phyloP scores from a whole-genome alignment of 2,329 filamentous ascomycete genomes.

The Aspergillus fumigatiaffinis region DNA sequence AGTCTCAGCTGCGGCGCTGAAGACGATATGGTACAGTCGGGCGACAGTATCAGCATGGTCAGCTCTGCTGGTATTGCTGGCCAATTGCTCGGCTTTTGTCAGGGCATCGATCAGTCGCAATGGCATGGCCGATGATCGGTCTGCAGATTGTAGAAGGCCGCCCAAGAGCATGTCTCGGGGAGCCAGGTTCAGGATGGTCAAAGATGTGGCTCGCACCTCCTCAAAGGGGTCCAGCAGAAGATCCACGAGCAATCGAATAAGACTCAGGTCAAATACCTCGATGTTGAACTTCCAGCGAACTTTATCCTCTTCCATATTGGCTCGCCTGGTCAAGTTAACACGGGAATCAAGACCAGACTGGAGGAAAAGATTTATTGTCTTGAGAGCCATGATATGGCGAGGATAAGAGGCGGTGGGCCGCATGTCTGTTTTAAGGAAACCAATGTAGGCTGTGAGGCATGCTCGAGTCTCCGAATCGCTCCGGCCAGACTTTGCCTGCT shows the following conservation, averaged over 20 bases:
- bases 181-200: constrained; percentile 43
- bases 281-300: constrained; percentile 49
- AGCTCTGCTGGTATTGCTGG: constrained; percentile 66
- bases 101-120: constrained; percentile 30
- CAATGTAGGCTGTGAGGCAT: constrained; percentile 72
- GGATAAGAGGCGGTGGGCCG: constrained; percentile 83
- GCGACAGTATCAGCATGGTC: constrained; percentile 92
- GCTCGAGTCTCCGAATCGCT: constrained; percentile 47
- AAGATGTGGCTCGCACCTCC: constrained; percentile 66
- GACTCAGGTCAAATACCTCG: constrained; percentile 37
- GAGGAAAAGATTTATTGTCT: constrained; percentile 64
- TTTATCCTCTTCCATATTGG: constrained; percentile 48
- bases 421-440: constrained; percentile 70
- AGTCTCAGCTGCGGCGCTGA: constrained; percentile 50
- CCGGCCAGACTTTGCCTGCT: constrained; percentile 32
- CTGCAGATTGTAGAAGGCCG: constrained; percentile 3
- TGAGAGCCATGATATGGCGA: constrained; percentile 76
- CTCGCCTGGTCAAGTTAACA: constrained; percentile 35
- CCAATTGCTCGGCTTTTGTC: constrained; percentile 33
- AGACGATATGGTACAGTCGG: constrained; percentile 67
- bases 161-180: constrained; percentile 27
- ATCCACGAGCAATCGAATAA: constrained; percentile 63
- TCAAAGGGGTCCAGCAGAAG: constrained; percentile 88
- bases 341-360: constrained; percentile 62
- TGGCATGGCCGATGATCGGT: constrained; percentile 17